Percentiles rank a stretch among this genome's conserved stretches.
Evolutionary conservation across 2,329 filamentous ascomycete genomes (phyloP).

Genomic region (Colletotrichum sp.): DNA sequence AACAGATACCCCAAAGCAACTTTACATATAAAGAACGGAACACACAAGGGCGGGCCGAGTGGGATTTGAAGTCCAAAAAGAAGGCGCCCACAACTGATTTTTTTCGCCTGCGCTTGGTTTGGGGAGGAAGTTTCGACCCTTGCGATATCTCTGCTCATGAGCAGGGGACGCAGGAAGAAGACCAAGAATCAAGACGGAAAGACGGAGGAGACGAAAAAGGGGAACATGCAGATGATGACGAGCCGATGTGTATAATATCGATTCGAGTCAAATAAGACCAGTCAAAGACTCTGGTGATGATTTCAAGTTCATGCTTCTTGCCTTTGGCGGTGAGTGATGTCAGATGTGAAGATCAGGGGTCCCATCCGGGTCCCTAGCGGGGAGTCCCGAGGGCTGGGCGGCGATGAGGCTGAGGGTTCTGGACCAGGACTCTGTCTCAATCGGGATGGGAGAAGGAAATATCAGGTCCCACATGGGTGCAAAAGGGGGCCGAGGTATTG

Average conservation of each 20-base stretch:
- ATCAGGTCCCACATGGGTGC: background rate
- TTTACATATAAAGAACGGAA: conserved; percentile 20
- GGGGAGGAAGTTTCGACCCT: background rate
- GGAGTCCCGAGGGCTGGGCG: background rate
- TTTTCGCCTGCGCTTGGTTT: background rate
- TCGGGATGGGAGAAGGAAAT: background rate
- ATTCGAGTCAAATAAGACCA: conserved; percentile 7
- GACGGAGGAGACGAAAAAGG: background rate
- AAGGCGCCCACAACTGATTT: background rate
- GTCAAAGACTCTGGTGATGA: background rate
- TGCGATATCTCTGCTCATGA: background rate
- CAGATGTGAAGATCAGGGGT: background rate
- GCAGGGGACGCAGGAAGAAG: background rate
- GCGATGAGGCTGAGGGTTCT: background rate
- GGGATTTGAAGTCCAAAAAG: background rate
- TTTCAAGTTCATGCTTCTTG: background rate
- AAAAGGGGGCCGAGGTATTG: background rate
- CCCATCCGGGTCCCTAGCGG: background rate
- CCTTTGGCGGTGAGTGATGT: background rate
- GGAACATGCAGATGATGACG: background rate
- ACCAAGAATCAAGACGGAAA: background rate
- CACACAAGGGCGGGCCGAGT: conserved; percentile 10
- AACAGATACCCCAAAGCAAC: conserved; percentile 23
- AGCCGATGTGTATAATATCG: conserved; percentile 12
- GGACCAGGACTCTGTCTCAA: background rate